Conservation (phyloP, 1,284 basidiomycete genomes). For the Ganoderma sinense region DNA sequence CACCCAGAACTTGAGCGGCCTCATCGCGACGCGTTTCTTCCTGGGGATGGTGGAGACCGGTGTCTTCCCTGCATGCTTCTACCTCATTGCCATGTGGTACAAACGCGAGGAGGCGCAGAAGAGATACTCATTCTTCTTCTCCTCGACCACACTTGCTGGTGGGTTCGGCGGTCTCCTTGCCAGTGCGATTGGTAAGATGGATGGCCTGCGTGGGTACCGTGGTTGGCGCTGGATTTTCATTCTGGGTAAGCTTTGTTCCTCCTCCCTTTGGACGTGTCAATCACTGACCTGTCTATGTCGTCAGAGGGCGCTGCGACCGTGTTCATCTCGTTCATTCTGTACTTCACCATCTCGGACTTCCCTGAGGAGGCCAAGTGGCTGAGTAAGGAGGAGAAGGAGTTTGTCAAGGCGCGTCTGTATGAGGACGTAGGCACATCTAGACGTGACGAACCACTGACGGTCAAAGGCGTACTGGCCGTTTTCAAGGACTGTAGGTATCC, state of each 20-base stretch:
- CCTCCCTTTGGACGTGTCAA: neutral
- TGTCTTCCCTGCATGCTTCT: conserved; percentile 45
- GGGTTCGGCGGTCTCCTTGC: conserved; percentile 46
- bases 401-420: conserved; percentile 39
- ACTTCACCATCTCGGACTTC: conserved; percentile 41
- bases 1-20: conserved; percentile 42
- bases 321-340: conserved; percentile 37
- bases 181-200: conserved; percentile 45
- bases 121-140: conserved; percentile 47
- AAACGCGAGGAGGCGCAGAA: conserved; percentile 46
- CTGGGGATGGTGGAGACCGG: conserved; percentile 44
- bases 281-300: conserved; percentile 4
- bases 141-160: conserved; percentile 42
- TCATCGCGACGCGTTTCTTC: conserved; percentile 48
- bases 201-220: conserved; percentile 40
- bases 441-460: conserved; percentile 32
- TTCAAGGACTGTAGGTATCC: conserved; percentile 38
- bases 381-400: conserved; percentile 39
- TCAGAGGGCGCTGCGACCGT: conserved; percentile 46
- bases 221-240: conserved; percentile 52
- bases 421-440: conserved; percentile 40
- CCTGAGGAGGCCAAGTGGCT: conserved; percentile 41
- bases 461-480: conserved; percentile 30
- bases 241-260: conserved; percentile 45
- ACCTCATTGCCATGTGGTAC: conserved; percentile 48